phyloP scores from a whole-genome alignment of 2,329 filamentous ascomycete species.

The Fusarium agapanthi region DNA sequence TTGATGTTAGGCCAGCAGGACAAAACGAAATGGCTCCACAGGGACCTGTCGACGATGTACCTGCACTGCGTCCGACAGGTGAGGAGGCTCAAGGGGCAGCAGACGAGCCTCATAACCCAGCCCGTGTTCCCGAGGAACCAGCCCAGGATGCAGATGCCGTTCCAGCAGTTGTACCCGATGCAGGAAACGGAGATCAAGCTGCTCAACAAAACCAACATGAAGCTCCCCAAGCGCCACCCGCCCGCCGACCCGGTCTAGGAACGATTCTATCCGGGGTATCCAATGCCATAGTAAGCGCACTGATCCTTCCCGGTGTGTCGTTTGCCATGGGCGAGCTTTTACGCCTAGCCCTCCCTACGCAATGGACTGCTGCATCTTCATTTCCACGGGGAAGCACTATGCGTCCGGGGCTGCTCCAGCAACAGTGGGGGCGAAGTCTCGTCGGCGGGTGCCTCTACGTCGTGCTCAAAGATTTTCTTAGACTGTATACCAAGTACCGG shows the following conservation, averaged over 20 bases:
- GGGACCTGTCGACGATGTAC: constrained; percentile 1
- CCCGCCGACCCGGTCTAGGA: constrained; percentile 46
- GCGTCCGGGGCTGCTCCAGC: constrained; percentile 76
- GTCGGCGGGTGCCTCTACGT: constrained; percentile 90
- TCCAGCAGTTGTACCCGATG: neutral
- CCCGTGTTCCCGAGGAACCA: neutral
- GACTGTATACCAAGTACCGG: constrained; percentile 71
- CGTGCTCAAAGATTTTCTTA: constrained; percentile 75
- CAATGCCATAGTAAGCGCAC: constrained; percentile 60
- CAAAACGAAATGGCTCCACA: constrained; percentile 20
- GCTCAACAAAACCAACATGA: constrained; percentile 41
- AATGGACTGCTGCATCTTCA: constrained; percentile 65
- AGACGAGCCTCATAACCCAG: neutral
- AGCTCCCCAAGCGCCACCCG: constrained; percentile 48
- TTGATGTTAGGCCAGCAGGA: constrained; percentile 32
- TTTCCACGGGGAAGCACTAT: constrained; percentile 37
- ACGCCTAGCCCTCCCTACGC: constrained; percentile 70
- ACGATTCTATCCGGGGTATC: constrained; percentile 54
- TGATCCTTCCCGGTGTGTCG: constrained; percentile 85
- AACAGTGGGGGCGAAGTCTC: constrained; percentile 88
- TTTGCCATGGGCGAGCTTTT: constrained; percentile 81
- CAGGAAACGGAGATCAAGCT: neutral
- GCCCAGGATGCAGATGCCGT: neutral
- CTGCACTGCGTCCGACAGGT: neutral
- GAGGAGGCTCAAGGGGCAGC: neutral